Evolutionary conservation across 495 filamentous ascomycete species (phyloP).

Genomic region (Antarctomyces pellizariae): DNA sequence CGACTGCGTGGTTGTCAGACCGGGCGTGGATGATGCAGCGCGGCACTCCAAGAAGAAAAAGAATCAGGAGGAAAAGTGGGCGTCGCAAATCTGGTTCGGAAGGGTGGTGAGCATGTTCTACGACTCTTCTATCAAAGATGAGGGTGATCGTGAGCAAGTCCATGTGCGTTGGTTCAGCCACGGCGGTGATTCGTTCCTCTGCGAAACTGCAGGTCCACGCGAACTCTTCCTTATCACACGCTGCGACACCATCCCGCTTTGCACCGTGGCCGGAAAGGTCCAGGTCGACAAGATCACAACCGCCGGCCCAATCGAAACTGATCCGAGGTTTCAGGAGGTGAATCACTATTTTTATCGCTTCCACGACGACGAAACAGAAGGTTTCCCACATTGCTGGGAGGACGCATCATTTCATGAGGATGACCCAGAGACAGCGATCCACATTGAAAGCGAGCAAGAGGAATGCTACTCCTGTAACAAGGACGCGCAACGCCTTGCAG

Average conservation of each 20-base stretch:
- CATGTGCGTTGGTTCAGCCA: constrained; percentile 5
- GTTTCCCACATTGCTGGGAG: constrained; percentile 3
- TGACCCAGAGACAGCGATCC: too few species aligned
- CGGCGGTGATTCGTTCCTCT: constrained; percentile 2
- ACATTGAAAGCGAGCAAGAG: too few species aligned
- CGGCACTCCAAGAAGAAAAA: constrained; percentile 1
- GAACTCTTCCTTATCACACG: constrained; percentile 3
- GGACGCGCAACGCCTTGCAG: too few species aligned
- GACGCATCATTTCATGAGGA: too few species aligned
- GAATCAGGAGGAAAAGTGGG: constrained; percentile 3
- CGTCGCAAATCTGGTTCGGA: neutral
- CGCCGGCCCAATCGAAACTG: neutral
- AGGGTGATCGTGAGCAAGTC: neutral
- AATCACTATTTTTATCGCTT: constrained; percentile 4
- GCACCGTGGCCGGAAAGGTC: constrained; percentile 2
- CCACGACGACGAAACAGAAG: constrained; percentile 2
- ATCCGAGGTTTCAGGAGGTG: neutral
- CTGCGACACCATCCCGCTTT: constrained; percentile 1
- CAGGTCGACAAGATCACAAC: neutral
- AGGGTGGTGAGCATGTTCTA: neutral
- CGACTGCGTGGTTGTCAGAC: constrained; percentile 2
- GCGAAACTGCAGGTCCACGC: constrained; percentile 3
- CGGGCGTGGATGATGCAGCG: neutral
- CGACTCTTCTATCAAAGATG: neutral
- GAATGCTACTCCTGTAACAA: too few species aligned